Evolutionary conservation across 2,329 filamentous ascomycete species (phyloP), one percentile per base, ranked within the genome.

Genomic region (Stagonosporopsis vannaccii): DNA sequence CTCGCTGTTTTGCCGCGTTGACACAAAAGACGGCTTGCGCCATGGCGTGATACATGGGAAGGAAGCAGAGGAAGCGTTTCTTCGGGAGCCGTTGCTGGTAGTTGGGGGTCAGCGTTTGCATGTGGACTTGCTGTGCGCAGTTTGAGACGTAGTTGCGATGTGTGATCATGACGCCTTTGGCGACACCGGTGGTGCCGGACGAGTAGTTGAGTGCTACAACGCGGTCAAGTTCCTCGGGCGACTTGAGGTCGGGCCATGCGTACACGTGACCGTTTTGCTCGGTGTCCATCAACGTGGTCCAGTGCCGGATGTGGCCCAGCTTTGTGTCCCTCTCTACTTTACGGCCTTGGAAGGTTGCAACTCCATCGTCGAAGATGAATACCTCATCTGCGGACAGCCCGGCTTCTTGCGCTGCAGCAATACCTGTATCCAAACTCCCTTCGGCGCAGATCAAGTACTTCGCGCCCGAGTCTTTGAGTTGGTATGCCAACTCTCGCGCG

Each of bases 111-210:
- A 82, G 71, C 11, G 76, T 63, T 2, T 71, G 65, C 20, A 85
- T 73, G 61, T 80, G 77, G n/a, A 82, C 79, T 15, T 86, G 84
- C 56, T 90, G 86, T 13, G 79, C 66, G 62, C 86, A 84, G 70
- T 94, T 94, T 59, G 90, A 83, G 39, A 92, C 84, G 67, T 91
- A 90, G 63, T 91, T 90, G 57, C 81, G 79, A 75, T 96, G 91
- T n/a, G 87, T 86, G 61, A 95, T 89, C 75, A 90, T 87, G 13
- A 95, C 91, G 11, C 92, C 92, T 73, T 96, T 96, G 9, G 91
- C 90, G 4, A 92, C 82, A 6, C 92, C 91, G 2, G 92, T 96
- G 1, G 90, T 93, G 11, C 91, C 87, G 26, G 85, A 88, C 61
- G 86, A 90, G 76, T 94, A 96, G 75, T 96, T 95, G 59, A 96